These are phyloP conservation scores for Colletotrichum sp. DNA, from an alignment of 2,329 filamentous ascomycete genomes.

Conservation along the genomic window DNA sequence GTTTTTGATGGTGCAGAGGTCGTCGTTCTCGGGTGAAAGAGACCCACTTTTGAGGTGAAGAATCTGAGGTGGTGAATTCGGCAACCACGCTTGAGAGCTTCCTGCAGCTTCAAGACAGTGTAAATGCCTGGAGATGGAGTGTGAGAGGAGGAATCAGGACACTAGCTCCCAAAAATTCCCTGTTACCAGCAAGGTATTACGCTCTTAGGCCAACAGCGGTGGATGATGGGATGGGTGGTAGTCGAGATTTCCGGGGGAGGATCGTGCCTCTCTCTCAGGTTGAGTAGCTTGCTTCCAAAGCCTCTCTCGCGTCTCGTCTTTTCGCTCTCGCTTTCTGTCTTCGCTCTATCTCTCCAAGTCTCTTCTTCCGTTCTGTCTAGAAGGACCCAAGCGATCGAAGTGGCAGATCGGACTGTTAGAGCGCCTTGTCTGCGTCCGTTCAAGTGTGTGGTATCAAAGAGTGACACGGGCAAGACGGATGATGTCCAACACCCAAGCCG, in stretches of 20 bases:
- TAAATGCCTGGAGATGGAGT: not conserved
- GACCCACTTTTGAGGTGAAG: slow-evolving; percentile 3
- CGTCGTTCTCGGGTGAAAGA: not conserved
- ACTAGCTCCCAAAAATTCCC: not conserved
- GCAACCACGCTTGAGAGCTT: not conserved
- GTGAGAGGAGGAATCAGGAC: not conserved
- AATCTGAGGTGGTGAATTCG: not conserved
- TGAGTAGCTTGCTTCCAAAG: slow-evolving; percentile 8
- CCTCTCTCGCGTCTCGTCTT: not conserved
- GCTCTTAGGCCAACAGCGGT: slow-evolving; percentile 7
- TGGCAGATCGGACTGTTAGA: slow-evolving; percentile 4
- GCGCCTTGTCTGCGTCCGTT: slow-evolving; percentile 10
- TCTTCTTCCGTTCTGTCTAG: slow-evolving; percentile 18
- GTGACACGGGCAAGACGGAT: slow-evolving; percentile 19
- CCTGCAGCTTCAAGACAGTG: not conserved
- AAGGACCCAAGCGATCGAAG: slow-evolving; percentile 16
- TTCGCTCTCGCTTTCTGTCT: not conserved
- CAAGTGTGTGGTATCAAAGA: slow-evolving; percentile 15
- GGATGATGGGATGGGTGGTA: not conserved
- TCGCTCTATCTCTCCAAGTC: slow-evolving; percentile 1
- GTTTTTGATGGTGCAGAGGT: not conserved
- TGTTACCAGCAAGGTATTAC: slow-evolving; percentile 13
- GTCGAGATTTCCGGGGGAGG: not conserved
- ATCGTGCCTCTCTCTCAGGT: not conserved
- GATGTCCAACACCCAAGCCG: slow-evolving; percentile 19